phyloP scores from a whole-genome alignment of 371 early-diverging fungal genomes.

The Rhizopus arrhizus region DNA sequence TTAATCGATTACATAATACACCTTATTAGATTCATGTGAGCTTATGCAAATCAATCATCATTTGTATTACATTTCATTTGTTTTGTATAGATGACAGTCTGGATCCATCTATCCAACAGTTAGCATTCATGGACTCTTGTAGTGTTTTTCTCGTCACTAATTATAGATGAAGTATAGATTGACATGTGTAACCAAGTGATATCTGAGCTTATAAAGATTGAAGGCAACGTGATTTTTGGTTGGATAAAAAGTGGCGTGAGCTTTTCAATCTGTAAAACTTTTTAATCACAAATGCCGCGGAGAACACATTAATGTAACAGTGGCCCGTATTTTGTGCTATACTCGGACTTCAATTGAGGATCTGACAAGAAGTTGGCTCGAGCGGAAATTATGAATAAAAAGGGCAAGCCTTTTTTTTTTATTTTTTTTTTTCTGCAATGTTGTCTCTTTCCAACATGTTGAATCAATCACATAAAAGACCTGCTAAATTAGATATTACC shows the following conservation, averaged over 20 bases:
- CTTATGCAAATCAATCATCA: not conserved
- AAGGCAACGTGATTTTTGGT: no score
- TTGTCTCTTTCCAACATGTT: conserved; percentile 29
- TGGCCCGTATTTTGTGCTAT: conserved; percentile 23
- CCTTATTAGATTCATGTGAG: not conserved
- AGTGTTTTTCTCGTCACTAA: no score
- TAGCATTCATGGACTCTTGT: no score
- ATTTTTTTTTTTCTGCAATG: conserved; percentile 19
- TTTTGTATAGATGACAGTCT: no score
- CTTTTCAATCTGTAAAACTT: conserved; percentile 7
- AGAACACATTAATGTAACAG: not conserved
- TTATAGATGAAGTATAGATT: no score
- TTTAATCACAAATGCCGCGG: no score
- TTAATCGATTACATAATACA: not conserved
- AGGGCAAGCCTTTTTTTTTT: conserved; percentile 4
- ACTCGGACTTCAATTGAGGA: not conserved
- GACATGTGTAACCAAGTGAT: no score
- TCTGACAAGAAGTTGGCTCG: conserved; percentile 22
- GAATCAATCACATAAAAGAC: conserved; percentile 29
- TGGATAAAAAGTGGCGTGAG: conserved; percentile 27
- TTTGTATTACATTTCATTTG: no score
- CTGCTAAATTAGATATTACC: conserved; percentile 46
- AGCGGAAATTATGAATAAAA: conserved; percentile 6
- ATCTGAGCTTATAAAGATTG: no score
- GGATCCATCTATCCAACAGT: no score